Evolutionary conservation across 345 rosid species (phyloP), one percentile per base, ranked within the genome.

Genomic region (Odontarrhena argentea): DNA sequence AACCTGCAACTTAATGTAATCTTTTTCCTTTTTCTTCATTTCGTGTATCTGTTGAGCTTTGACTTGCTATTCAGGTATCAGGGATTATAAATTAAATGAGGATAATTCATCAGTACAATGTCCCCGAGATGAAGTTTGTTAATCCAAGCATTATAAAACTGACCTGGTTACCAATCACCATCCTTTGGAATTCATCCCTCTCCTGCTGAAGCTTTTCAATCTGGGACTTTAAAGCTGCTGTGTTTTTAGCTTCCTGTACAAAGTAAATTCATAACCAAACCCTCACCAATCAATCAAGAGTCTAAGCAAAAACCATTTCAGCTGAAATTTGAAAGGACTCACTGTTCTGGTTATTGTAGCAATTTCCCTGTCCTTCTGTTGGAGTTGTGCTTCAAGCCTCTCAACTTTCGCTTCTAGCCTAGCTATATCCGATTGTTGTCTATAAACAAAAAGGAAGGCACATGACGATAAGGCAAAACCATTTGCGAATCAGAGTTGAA

Each of bases 131-230:
- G 30, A 60, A 28, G 51, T 18, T n/a, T 46, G 34, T 55, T 3
- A 54, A 36, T 0, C 50, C 8, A 14, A 55, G 22, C 32, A 42
- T 10, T 59, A 48, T 2, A 79, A 55, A 56, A 53, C 18, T n/a
- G 36, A 91, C 99, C 96, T 94, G 99, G 81, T 91, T 94, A 54
- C 96, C 97, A 48, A 91, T 87, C 48, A 94, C 96, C 99, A 94
- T 91, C 74, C 97, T 85, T 76, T 94, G 99, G 70, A 94, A 94
- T 67, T 94, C 99, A 88, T 94, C 97, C 14, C 91, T 75, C 76
- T 94, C 99, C 80, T 94, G 96, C 48, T 87, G 91, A 51, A 94
- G 83, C 82, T 91, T 94, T 64, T 94, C 99, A 60, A 86, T 85
- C 73, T 91, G 99, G 9, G 86, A 82, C 77, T 91, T 94, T 65